Conservation (phyloP, 1,284 basidiomycete genomes). For the Marasmius fiardii region DNA sequence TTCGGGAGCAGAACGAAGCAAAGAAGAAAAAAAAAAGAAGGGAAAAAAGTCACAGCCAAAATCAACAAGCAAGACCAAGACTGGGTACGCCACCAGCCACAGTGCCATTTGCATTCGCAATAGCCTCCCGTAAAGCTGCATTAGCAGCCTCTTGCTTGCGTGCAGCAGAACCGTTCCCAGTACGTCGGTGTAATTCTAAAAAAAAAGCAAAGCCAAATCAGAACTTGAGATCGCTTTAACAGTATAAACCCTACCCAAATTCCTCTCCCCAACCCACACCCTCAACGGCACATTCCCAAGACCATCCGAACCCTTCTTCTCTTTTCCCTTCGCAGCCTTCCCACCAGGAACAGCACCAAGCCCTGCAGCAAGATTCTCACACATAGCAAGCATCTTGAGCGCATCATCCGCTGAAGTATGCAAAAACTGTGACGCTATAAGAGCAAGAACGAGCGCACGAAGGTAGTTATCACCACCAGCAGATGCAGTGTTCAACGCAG, state of each 20-base stretch:
- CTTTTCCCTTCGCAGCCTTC: not conserved
- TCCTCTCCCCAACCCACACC: constrained; percentile 69
- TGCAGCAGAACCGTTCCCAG: constrained; percentile 26
- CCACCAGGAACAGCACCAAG: constrained; percentile 50
- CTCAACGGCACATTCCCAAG: constrained; percentile 63
- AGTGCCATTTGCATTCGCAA: not conserved
- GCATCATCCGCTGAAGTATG: constrained; percentile 70
- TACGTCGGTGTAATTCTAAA: constrained; percentile 51
- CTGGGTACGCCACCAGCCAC: too few species aligned
- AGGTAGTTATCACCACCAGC: constrained; percentile 65
- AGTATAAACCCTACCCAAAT: constrained; percentile 46
- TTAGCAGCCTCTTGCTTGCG: constrained; percentile 1
- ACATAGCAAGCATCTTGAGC: constrained; percentile 56
- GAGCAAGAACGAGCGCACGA: constrained; percentile 61
- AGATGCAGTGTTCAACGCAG: constrained; percentile 54
- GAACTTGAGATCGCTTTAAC: not conserved
- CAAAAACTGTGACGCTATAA: constrained; percentile 65
- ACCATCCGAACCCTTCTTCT: constrained; percentile 21
- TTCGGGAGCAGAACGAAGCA: too few species aligned
- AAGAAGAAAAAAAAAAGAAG: too few species aligned
- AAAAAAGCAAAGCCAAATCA: constrained; percentile 2
- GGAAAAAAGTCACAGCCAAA: too few species aligned
- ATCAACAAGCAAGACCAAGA: too few species aligned
- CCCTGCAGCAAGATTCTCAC: constrained; percentile 65
- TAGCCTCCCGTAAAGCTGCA: not conserved